A percentile compares a stretch with the other conserved stretches of the same genome.
Conservation (phyloP, 108 stramenopile genomes). For the Nannochloropsis oceanica region DNA sequence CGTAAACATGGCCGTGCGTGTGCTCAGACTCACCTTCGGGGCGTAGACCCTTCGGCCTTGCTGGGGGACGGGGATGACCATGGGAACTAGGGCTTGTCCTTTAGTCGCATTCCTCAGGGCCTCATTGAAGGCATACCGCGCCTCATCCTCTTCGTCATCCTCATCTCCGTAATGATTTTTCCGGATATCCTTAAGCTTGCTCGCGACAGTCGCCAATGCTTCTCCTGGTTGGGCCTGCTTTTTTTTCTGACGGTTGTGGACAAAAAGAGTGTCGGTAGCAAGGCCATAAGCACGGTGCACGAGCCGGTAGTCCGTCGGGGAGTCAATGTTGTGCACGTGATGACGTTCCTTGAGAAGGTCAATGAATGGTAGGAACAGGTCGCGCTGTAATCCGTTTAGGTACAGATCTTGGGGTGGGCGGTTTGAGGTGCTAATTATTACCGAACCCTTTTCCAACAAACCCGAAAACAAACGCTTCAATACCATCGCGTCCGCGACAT, state of each 20-base stretch:
- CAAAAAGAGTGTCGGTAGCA: background rate
- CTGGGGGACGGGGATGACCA: background rate
- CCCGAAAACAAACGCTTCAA: constrained; percentile 20
- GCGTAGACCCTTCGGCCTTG: background rate
- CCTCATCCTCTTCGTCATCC: background rate
- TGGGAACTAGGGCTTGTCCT: background rate
- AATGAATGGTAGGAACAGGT: constrained; percentile 86
- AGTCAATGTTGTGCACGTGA: constrained; percentile 52
- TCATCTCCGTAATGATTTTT: background rate
- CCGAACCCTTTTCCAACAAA: constrained; percentile 20
- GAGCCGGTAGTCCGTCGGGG: constrained; percentile 38
- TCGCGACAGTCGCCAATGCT: too few species aligned
- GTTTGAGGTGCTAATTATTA: constrained; percentile 83
- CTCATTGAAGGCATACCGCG: background rate
- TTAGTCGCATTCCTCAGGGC: background rate
- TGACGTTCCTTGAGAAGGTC: constrained; percentile 57
- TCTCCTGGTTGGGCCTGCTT: background rate
- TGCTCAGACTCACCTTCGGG: background rate
- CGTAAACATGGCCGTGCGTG: constrained; percentile 9
- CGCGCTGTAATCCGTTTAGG: constrained; percentile 79
- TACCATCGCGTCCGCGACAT: constrained; percentile 49
- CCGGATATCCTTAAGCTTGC: background rate
- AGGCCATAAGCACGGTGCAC: background rate
- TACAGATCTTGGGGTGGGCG: constrained; percentile 76
- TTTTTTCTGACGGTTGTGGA: background rate